A percentile compares a stretch with the other conserved stretches of the same genome.
Evolutionary conservation across 108 stramenopile species (phyloP).

Genomic region (Licmophora abbreviata): DNA sequence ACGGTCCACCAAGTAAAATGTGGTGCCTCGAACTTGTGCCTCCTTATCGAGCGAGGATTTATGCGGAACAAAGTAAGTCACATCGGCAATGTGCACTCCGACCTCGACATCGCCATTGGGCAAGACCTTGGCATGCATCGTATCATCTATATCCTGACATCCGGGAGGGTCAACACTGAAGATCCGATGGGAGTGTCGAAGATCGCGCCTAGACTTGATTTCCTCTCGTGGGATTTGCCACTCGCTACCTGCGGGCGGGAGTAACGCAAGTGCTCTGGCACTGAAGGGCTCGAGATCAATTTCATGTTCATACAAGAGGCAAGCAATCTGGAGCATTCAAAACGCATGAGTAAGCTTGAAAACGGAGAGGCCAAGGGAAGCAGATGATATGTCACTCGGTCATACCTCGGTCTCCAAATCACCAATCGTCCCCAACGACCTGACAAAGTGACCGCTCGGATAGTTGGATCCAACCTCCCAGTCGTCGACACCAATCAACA

Average conservation of each 20-base stretch:
- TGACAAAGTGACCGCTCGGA: slow-evolving; percentile 29
- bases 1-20: slow-evolving; percentile 82
- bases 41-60: slow-evolving; percentile 70
- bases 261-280: slow-evolving; percentile 48
- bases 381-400: too few relatives aligned
- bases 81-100: slow-evolving; percentile 92
- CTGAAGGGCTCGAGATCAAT: slow-evolving; percentile 51
- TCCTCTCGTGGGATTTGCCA: slow-evolving; percentile 36
- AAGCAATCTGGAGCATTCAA: too few relatives aligned
- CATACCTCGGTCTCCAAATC: slow-evolving; percentile 56
- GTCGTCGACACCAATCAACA: slow-evolving; percentile 32
- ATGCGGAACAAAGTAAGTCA: slow-evolving; percentile 67
- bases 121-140: slow-evolving; percentile 45
- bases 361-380: too few relatives aligned
- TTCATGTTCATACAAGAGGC: slow-evolving; percentile 50
- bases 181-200: slow-evolving; percentile 28
- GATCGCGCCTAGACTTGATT: slow-evolving; percentile 31
- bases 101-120: slow-evolving; percentile 72
- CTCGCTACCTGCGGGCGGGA: slow-evolving; percentile 36
- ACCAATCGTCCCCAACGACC: slow-evolving; percentile 35
- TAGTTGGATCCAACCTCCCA: slow-evolving; percentile 47
- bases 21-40: slow-evolving; percentile 68
- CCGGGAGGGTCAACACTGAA: slow-evolving; percentile 74
- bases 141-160: slow-evolving; percentile 68
- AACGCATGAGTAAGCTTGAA: too few relatives aligned